phyloP scores from a whole-genome alignment of 1,284 basidiomycete species.

The Sphaerobolus stellatus region DNA sequence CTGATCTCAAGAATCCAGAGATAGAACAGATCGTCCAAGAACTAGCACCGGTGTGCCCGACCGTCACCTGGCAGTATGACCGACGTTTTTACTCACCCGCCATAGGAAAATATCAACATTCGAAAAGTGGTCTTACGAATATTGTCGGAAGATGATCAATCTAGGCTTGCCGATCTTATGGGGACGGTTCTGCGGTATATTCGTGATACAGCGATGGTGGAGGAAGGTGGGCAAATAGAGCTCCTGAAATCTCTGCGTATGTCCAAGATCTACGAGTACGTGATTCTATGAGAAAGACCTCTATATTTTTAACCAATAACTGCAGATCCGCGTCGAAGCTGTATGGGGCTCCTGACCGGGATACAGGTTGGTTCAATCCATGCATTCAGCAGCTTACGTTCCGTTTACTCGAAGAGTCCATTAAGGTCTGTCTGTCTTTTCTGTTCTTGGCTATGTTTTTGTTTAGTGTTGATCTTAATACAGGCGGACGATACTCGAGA shows the following conservation, averaged over 20 bases:
- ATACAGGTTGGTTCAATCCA: conserved; percentile 13
- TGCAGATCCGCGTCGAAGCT: conserved; percentile 9
- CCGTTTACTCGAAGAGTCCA: conserved; percentile 2
- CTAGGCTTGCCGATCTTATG: conserved; percentile 13
- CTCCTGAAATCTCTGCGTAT: conserved; percentile 8
- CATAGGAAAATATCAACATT: conserved; percentile 8
- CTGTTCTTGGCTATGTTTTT: not conserved
- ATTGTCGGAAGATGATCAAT: conserved; percentile 5
- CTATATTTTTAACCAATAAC: not conserved
- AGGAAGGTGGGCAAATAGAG: conserved; percentile 4
- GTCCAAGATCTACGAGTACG: conserved; percentile 12
- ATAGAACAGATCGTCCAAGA: conserved; percentile 3
- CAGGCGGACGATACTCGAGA: conserved; percentile 10
- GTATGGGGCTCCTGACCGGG: conserved; percentile 7
- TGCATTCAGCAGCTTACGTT: conserved; percentile 10
- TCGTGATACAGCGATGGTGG: conserved; percentile 4
- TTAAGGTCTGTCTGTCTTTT: conserved; percentile 1
- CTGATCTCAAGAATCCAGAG: not conserved
- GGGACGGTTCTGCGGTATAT: conserved; percentile 10
- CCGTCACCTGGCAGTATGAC: not conserved
- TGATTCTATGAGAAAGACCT: not conserved
- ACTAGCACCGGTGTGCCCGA: conserved; percentile 7
- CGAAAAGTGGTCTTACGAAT: not conserved
- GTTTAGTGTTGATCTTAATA: not conserved
- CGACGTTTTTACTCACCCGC: not conserved